Evolutionary conservation across 2,329 filamentous ascomycete species (phyloP), one percentile per base, ranked within the genome.

Genomic region (Leptographium galeiforme): DNA sequence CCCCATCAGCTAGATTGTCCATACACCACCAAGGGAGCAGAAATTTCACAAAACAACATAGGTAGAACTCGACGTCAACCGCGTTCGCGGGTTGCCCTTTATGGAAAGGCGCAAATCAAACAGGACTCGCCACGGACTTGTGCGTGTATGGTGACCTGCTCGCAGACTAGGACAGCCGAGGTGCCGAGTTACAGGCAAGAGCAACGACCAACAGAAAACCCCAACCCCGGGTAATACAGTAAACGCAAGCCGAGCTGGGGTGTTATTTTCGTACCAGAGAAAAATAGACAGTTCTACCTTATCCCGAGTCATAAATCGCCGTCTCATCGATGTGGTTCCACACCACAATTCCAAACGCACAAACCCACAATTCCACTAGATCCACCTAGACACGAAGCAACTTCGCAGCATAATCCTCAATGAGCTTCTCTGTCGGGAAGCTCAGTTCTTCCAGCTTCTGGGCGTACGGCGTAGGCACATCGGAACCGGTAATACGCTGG

Each of bases 391-490:
- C 74, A 61, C 82, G 80, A 66, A 98, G 77, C 63, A 97, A 76
- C 82, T 96, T 97, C 62, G 85, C 89, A 53, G 86, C 86, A 68
- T 93, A 91, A 63, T 86, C 76, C 69, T 88, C 85, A 66, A 98
- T 96, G 63, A 95, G 77, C 60, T 83, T 70, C 75, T 95, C 89
- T 61, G 84, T 87, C 50, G 93, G 93, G 85, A 98, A 98, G 64
- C 78, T 78, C 88, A 98, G 85, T 72, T 93, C 83, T 79, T 98
- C 93, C 55, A 98, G 80, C 68, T 88, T 87, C 71, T 85, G 77
- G 55, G 93, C 91, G 68, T 98, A 97, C 40, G 93, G 93, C 8
- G 93, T 98, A 50, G 93, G 93, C 13, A 98, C 93, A 70, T 98
- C 93, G 60, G 93, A 91, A 68, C 93, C 93, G 56, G 93, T 97